phyloP scores from a whole-genome alignment of 2,329 filamentous ascomycete species.

The Trichoderma hamatum region DNA sequence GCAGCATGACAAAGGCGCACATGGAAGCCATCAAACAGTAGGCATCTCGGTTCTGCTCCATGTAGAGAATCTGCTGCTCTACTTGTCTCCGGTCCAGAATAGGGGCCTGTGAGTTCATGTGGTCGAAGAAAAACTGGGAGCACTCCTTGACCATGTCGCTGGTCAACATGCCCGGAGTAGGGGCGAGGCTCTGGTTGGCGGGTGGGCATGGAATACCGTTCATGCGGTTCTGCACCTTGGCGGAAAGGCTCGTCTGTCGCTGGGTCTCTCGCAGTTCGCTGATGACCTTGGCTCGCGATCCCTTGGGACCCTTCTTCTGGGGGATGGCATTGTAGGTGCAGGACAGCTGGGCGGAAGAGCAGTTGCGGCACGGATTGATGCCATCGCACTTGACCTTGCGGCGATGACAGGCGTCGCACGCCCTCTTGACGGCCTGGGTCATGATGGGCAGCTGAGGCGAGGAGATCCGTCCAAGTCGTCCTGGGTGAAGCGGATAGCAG shows the following conservation, averaged over 20 bases:
- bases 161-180: slow-evolving; percentile 63
- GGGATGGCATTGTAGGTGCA: slow-evolving; percentile 77
- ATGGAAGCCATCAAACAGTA: slow-evolving; percentile 68
- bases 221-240: slow-evolving; percentile 63
- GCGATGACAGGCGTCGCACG: slow-evolving; percentile 74
- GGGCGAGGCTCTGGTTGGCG: slow-evolving; percentile 52
- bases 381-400: slow-evolving; percentile 76
- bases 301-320: slow-evolving; percentile 77
- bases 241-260: slow-evolving; percentile 65
- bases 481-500: neutral
- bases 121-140: slow-evolving; percentile 68
- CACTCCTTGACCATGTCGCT: slow-evolving; percentile 67
- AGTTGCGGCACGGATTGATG: slow-evolving; percentile 71
- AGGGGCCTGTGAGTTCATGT: slow-evolving; percentile 66
- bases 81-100: slow-evolving; percentile 62
- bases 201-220: slow-evolving; percentile 57
- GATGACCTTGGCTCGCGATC: slow-evolving; percentile 74
- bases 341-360: slow-evolving; percentile 64
- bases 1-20: slow-evolving; percentile 69
- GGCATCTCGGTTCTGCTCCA: slow-evolving; percentile 64
- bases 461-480: neutral
- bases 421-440: slow-evolving; percentile 60
- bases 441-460: slow-evolving; percentile 37
- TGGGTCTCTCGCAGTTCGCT: slow-evolving; percentile 72
- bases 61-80: slow-evolving; percentile 60